A percentile compares a stretch with the other conserved stretches of the same genome.
These are phyloP conservation scores for Neofusicoccum sp. DNA, from an alignment of 2,329 filamentous ascomycete genomes.

Conservation along the genomic window DNA sequence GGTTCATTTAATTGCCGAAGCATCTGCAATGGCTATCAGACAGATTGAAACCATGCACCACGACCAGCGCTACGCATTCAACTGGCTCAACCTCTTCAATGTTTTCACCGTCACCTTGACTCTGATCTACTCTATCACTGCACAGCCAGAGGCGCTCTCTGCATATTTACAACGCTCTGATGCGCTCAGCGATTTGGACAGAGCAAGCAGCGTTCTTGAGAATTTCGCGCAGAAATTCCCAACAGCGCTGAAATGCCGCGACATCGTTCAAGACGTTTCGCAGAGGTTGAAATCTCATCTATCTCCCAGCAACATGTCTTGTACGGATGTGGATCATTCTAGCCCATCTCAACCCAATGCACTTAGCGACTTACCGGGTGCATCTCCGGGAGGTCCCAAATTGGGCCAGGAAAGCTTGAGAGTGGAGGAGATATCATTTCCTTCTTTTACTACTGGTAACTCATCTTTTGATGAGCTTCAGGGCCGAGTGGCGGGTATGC, in stretches of 20 bases:
- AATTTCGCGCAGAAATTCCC: conserved; percentile 23
- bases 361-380: not conserved
- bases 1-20: conserved; percentile 43
- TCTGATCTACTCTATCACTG: conserved; percentile 49
- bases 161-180: conserved; percentile 22
- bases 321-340: not conserved
- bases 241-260: conserved; percentile 20
- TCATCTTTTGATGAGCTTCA: conserved; percentile 10
- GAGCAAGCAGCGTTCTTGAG: conserved; percentile 22
- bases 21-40: conserved; percentile 48
- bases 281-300: conserved; percentile 3
- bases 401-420: not conserved
- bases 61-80: conserved; percentile 46
- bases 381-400: not conserved
- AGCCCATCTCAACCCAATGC: not conserved
- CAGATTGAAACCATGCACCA: conserved; percentile 44
- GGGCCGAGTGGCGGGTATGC: not conserved
- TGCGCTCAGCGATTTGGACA: conserved; percentile 24
- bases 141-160: conserved; percentile 35
- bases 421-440: conserved; percentile 1
- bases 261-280: conserved; percentile 21
- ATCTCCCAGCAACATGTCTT: not conserved
- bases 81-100: conserved; percentile 47
- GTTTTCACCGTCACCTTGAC: conserved; percentile 49
- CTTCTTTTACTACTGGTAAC: not conserved